Evolutionary conservation across 2,329 filamentous ascomycete species (phyloP), one percentile per base, ranked within the genome.

Genomic region (Phyllosticta citriasiana): DNA sequence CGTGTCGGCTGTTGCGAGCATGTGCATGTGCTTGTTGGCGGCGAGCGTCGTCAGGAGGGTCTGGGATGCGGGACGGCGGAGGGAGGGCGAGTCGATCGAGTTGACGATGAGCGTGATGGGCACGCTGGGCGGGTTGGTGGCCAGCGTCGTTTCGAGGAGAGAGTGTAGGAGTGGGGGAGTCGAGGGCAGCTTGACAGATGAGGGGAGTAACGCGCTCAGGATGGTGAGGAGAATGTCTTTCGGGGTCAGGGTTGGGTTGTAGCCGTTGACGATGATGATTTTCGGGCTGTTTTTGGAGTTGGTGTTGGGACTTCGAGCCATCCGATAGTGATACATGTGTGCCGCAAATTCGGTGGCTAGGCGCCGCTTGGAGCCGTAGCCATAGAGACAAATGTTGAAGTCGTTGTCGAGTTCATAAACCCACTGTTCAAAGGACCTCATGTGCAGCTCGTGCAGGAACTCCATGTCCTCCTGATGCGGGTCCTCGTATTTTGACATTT

Each of bases 301-400:
- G 58, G 65, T 71, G 62, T 65, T 66, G 19, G 69, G 65, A 66
- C 70, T 16, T 64, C 65, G 56, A 65, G 65, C 59, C 33, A 66
- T 47, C 40, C 72, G 64, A n/a, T 70, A 73, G 57, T 80, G 74
- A 68, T 89, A 84, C 14, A 89, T 69, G 72, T 89, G 84, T 61
- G 84, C 82, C 0, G 90, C 91, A 71, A 96, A 95, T 53, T 83
- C 80, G 63, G 87, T 84, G 9, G 93, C 79, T 0, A 97, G 82
- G 2, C 79, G 76, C 35, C 89, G 82, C 74, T 99, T 99, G 2
- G 91, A 96, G 0, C 94, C 94, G 71, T 91, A 96, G 30, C 94
- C 94, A 71, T 95, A 97, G 0, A 97, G 77, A 70, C 94, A 96
- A 57, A 97, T 79, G 68, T 89, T 91, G 78, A 96, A 97, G 24